These are phyloP conservation scores for Pichia sp. DNA, from an alignment of 1,139 yeast species.

Conservation along the genomic window DNA sequence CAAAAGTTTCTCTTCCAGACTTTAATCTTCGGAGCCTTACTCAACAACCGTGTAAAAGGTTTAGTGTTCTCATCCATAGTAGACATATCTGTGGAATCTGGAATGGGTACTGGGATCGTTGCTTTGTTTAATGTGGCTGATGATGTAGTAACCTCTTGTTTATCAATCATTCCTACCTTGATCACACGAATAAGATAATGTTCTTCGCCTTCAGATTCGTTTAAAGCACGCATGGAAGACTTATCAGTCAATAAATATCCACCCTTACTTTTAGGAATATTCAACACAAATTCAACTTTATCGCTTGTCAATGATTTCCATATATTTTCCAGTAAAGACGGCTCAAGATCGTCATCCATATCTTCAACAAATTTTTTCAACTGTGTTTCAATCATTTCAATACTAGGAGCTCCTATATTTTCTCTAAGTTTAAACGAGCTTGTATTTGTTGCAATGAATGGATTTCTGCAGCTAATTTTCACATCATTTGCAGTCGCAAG, in stretches of 20 bases:
- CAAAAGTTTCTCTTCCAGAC: constrained; percentile 36
- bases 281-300: constrained; percentile 18
- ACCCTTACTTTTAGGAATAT: constrained; percentile 18
- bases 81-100: neutral
- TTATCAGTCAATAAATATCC: constrained; percentile 15
- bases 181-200: constrained; percentile 21
- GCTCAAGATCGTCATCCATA: constrained; percentile 13
- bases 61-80: neutral
- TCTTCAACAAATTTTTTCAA: constrained; percentile 2
- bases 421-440: neutral
- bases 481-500: constrained; percentile 2
- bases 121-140: constrained; percentile 6
- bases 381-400: constrained; percentile 14
- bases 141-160: constrained; percentile 21
- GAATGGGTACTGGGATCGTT: constrained; percentile 2
- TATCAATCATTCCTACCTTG: constrained; percentile 24
- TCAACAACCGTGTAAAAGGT: no score
- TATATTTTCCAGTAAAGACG: constrained; percentile 10
- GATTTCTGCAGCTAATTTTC: constrained; percentile 15
- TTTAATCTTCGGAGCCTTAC: constrained; percentile 8
- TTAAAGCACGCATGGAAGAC: constrained; percentile 11
- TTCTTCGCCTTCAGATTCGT: constrained; percentile 14
- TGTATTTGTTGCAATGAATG: constrained; percentile 16
- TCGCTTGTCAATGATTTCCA: constrained; percentile 10
- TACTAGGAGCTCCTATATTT: constrained; percentile 5